Percentiles rank a stretch among this genome's conserved stretches.
Conservation (phyloP, 768 basidiomycete species). For the Pulveroboletus sp. region DNA sequence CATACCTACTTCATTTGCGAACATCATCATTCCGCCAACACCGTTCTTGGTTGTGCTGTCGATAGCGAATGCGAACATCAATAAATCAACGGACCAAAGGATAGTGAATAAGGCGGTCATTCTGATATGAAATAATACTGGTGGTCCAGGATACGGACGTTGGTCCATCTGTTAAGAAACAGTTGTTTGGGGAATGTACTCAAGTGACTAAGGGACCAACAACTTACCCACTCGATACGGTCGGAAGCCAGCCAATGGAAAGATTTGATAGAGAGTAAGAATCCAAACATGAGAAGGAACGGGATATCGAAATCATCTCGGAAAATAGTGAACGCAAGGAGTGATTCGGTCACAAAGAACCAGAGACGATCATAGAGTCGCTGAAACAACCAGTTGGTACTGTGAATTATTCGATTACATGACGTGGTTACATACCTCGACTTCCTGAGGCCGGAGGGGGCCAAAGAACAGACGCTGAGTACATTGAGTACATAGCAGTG, state of each 20-base stretch:
- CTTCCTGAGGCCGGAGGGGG: conserved; percentile 75
- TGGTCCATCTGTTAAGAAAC: conserved; percentile 88
- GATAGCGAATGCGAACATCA: conserved; percentile 75
- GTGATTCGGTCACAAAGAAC: conserved; percentile 96
- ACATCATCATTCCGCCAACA: conserved; percentile 88
- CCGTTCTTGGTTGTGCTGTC: conserved; percentile 77
- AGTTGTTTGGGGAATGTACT: background rate
- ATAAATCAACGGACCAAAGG: conserved; percentile 69
- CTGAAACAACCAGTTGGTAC: conserved; percentile 38
- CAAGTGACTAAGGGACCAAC: background rate
- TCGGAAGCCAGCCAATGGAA: conserved; percentile 98
- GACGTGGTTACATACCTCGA: conserved; percentile 61
- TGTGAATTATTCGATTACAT: background rate
- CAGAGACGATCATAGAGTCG: conserved; percentile 93
- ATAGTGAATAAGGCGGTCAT: conserved; percentile 69
- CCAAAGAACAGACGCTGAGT: conserved; percentile 92
- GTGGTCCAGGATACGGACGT: conserved; percentile 80
- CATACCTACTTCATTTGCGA: conserved; percentile 80
- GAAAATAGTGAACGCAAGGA: conserved; percentile 96
- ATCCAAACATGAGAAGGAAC: conserved; percentile 92
- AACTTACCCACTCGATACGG: conserved; percentile 89
- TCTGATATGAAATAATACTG: conserved; percentile 78
- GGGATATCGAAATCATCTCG: conserved; percentile 91
- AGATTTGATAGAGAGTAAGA: conserved; percentile 90
- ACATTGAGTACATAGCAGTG: conserved; percentile 69